Base-by-base conservation (phyloP, 2,329 filamentous ascomycete genomes). In the Fusarium liriodendri region DNA sequence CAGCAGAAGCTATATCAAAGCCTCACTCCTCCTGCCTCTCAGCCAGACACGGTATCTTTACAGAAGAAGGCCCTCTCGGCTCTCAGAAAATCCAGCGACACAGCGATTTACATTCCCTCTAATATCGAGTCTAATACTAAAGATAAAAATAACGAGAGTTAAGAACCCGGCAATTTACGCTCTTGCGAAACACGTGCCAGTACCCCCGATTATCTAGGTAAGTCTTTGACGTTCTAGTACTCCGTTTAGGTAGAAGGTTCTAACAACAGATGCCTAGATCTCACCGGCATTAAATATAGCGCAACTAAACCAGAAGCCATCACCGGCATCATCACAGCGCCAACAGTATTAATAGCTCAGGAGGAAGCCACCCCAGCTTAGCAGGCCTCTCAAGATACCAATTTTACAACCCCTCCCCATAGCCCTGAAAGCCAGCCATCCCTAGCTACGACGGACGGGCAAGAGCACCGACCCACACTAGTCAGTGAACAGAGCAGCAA, bases 91-190 rank as follows among this genome's bases (percentile, higher is more conserved):
- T 27, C 42, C 14, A 47, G 42, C 7, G 42, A 47, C 4, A 27
- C 8, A 27, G 22, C 42, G 22, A 47, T 47, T 47, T 47, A 14
- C 0, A 47, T 47, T 47, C 22, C 13, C 22, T 27, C 22, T 27
- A 7, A 47, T 27, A 8, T 27, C 4, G 14, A 47, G 13, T 47
- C 42, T 18, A 8, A 47, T 1, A 66, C 45, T 14, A 40, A 69
- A 66, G 25, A 66, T 66, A 40, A 69, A 20, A 14, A 55, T 35
- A 27, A 33, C 25, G 33, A 63, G 52, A 42, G 37, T 62, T 32
- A 52, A 57, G 62, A 62, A 52, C 22, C 47, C 13, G 16, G 35
- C 2, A 32, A 16, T 32, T 50, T 16, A 14, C 22, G 25, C 1
- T 47, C 42, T 27, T 25, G 4, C 22, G 22, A 4, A 9, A 27